Conservation (phyloP, 2,329 filamentous ascomycete species). For the Fusarium penzigii region DNA sequence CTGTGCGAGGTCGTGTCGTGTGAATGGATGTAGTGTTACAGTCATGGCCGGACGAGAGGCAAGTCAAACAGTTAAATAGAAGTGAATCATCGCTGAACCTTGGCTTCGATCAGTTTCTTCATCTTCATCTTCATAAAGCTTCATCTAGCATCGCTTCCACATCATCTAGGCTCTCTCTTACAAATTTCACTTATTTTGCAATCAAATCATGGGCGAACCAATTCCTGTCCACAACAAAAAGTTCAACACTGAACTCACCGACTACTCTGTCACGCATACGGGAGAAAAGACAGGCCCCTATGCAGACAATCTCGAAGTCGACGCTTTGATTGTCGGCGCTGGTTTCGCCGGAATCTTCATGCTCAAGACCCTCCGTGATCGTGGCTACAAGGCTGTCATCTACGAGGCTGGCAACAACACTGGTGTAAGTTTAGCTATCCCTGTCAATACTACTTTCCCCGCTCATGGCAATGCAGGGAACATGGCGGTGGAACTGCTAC, state of each 20-base stretch:
- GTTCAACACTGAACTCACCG: conserved; percentile 43
- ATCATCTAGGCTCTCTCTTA: not conserved
- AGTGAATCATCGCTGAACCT: not conserved
- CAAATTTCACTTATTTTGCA: not conserved
- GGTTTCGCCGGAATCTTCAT: conserved; percentile 52
- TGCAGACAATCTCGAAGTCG: conserved; percentile 44
- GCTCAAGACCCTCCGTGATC: conserved; percentile 52
- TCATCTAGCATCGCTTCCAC: not conserved
- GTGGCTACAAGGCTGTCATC: conserved; percentile 48
- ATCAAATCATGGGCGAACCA: conserved; percentile 22
- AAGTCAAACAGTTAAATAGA: not conserved
- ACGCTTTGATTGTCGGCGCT: conserved; percentile 47
- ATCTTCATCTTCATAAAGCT: not conserved
- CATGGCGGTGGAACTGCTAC: conserved; percentile 59
- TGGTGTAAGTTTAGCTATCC: conserved; percentile 29
- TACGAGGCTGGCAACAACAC: conserved; percentile 54
- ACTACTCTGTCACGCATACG: conserved; percentile 35
- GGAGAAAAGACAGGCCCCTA: conserved; percentile 39
- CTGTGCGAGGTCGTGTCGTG: not conserved
- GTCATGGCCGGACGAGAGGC: not conserved
- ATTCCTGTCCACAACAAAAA: conserved; percentile 32
- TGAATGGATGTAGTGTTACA: not conserved
- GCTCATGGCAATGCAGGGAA: conserved; percentile 34
- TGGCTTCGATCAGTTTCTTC: no score
- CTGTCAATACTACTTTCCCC: not conserved